Evolutionary conservation across 1,284 basidiomycete species (phyloP).

Genomic region (Gomphus bonarii): DNA sequence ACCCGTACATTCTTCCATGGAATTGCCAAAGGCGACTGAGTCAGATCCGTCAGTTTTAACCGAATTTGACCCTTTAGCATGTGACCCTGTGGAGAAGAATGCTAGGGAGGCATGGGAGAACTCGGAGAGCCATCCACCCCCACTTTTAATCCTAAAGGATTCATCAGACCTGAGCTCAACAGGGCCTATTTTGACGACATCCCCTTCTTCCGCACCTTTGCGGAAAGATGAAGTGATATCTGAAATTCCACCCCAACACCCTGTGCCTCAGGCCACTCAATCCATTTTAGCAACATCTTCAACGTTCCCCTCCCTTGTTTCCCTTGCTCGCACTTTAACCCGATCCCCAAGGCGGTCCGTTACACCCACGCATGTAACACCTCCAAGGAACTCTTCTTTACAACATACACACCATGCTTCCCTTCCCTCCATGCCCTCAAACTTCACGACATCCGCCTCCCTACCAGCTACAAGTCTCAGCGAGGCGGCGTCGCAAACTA

Average conservation of each 20-base stretch:
- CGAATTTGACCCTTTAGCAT: conserved; percentile 59
- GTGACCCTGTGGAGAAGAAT: conserved; percentile 39
- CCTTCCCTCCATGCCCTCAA: not conserved
- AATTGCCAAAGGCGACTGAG: not conserved
- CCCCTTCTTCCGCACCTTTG: conserved; percentile 19
- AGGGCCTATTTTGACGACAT: conserved; percentile 20
- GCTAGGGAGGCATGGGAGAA: conserved; percentile 52
- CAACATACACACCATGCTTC: conserved; percentile 27
- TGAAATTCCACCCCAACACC: not conserved
- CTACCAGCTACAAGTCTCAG: not conserved
- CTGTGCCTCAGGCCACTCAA: conserved; percentile 1
- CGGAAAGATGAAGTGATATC: not conserved
- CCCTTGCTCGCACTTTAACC: conserved; percentile 53
- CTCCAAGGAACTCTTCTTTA: conserved; percentile 51
- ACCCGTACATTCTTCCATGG: not conserved
- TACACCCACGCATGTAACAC: conserved; percentile 27
- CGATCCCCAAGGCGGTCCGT: conserved; percentile 28
- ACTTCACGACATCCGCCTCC: not conserved
- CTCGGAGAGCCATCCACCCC: conserved; percentile 46
- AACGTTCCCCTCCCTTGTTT: conserved; percentile 49
- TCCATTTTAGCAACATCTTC: conserved; percentile 24
- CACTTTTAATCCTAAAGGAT: conserved; percentile 26
- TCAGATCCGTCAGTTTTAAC: conserved; percentile 27
- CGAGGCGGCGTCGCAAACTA: not conserved
- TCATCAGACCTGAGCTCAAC: not conserved